These are phyloP conservation scores for Scalesia atractyloides DNA, from an alignment of 129 eudicot genomes.

Conservation along the genomic window DNA sequence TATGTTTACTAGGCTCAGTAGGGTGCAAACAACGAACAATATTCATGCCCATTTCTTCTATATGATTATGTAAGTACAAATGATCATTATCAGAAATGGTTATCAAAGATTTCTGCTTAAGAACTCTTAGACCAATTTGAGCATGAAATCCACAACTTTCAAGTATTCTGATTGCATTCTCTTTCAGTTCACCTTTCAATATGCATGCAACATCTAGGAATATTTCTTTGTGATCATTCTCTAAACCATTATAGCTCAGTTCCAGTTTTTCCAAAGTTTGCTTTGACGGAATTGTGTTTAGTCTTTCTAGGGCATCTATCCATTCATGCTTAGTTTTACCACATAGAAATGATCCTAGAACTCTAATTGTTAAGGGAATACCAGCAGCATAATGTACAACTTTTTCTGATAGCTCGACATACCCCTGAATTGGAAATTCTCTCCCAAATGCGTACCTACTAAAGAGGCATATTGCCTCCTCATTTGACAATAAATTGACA, in stretches of 20 bases:
- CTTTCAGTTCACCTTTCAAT: neutral
- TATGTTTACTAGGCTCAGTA: neutral
- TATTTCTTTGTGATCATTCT: neutral
- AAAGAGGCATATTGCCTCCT: neutral
- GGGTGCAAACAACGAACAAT: conserved; percentile 3
- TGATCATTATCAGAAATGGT: neutral
- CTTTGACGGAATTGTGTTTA: neutral
- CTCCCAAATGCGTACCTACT: neutral
- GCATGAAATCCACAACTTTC: conserved; percentile 7
- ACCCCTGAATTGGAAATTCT: neutral
- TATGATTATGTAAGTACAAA: neutral
- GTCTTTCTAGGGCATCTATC: conserved; percentile 5
- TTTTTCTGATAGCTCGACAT: neutral
- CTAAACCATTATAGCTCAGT: neutral
- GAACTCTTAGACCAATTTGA: neutral
- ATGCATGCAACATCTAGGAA: neutral
- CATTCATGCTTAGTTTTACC: neutral
- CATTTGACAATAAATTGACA: neutral
- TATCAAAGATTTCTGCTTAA: neutral
- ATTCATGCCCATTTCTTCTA: conserved; percentile 5
- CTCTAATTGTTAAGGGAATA: neutral
- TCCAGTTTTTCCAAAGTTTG: neutral
- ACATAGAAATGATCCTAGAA: neutral
- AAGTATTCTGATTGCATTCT: neutral
- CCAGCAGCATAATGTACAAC: neutral